phyloP scores from a whole-genome alignment of 208 protist genomes.

The Leishmania arabica region DNA sequence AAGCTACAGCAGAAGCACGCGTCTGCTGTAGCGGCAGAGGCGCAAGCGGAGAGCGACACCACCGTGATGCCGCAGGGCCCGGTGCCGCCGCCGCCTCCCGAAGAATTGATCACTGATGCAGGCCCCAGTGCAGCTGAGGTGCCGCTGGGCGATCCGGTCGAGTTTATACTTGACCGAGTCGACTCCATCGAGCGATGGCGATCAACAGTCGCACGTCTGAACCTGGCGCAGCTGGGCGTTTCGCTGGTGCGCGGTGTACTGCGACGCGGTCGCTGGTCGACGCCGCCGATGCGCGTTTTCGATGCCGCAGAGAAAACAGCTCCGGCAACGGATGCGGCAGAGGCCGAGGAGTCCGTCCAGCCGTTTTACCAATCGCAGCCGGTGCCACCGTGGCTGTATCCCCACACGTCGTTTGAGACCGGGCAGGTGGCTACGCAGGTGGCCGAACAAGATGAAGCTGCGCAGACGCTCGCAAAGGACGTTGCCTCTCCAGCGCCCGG shows the following conservation, averaged over 20 bases:
- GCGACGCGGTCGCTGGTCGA: conserved; percentile 6
- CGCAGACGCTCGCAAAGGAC: neutral
- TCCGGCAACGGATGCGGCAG: neutral
- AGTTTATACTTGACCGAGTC: conserved; percentile 8
- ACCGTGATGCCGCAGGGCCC: neutral
- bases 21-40: neutral
- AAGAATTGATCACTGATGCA: neutral
- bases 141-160: conserved; percentile 12
- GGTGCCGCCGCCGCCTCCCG: neutral
- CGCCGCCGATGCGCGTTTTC: conserved; percentile 15
- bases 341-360: neutral
- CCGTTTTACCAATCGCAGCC: neutral
- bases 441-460: neutral
- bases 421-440: neutral
- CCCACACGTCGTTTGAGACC: neutral
- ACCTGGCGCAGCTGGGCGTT: conserved; percentile 37
- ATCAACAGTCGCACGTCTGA: conserved; percentile 12
- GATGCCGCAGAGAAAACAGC: neutral
- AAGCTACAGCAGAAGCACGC: neutral
- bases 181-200: conserved; percentile 28
- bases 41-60: neutral
- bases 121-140: neutral
- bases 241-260: conserved; percentile 40
- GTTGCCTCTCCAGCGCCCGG: neutral
- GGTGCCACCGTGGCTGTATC: neutral